These are phyloP conservation scores for Candida montana DNA, from an alignment of 805 yeast species.

Conservation along the genomic window DNA sequence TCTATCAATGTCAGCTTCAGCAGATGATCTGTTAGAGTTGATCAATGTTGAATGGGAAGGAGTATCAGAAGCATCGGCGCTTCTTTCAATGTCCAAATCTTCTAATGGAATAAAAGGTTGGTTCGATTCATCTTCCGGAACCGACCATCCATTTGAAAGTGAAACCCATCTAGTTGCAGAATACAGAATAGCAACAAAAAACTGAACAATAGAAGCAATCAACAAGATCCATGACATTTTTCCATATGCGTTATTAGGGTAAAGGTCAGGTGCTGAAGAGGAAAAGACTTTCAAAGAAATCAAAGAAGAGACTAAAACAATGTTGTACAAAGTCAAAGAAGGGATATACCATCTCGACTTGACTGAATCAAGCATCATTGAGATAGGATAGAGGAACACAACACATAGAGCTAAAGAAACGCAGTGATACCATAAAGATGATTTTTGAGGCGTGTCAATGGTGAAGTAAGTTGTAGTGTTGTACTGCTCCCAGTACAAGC, in stretches of 20 bases:
- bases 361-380: conserved; percentile 58
- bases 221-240: conserved; percentile 60
- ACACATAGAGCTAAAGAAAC: conserved; percentile 38
- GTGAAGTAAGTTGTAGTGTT: conserved; percentile 73
- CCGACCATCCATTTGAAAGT: conserved; percentile 25
- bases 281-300: conserved; percentile 53
- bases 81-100: conserved; percentile 24
- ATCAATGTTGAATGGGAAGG: conserved; percentile 23
- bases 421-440: conserved; percentile 53
- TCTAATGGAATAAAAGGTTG: conserved; percentile 26
- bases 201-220: conserved; percentile 48
- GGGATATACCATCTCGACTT: conserved; percentile 56
- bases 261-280: conserved; percentile 56
- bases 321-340: conserved; percentile 45
- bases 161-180: conserved; percentile 40
- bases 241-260: conserved; percentile 72
- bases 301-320: conserved; percentile 43
- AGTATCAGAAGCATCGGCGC: conserved; percentile 8
- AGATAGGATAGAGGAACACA: conserved; percentile 59
- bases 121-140: conserved; percentile 8
- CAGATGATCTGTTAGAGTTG: conserved; percentile 11
- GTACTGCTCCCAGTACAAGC: conserved; percentile 71
- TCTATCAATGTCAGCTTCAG: conserved; percentile 7
- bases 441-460: conserved; percentile 41
- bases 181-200: conserved; percentile 45